Percentiles rank a stretch among this genome's conserved stretches.
phyloP scores from a whole-genome alignment of 257 asterid species.

The Marsdenia floribunda region DNA sequence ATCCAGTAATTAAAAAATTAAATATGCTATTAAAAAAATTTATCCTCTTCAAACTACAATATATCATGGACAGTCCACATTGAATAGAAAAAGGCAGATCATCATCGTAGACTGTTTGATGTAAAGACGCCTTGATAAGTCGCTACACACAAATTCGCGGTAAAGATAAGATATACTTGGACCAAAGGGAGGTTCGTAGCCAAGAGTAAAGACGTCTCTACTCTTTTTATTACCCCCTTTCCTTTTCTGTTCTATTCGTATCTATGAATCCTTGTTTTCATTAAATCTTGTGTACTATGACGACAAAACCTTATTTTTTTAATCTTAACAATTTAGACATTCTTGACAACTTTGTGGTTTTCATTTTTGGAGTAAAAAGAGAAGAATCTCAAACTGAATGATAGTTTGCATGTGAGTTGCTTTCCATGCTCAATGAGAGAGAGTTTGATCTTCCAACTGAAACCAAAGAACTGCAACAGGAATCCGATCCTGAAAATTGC shows the following conservation, averaged over 20 bases:
- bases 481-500: conserved; percentile 16
- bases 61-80: neutral
- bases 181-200: too few species aligned
- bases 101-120: neutral
- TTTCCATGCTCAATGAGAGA: conserved; percentile 19
- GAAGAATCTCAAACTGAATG: conserved; percentile 23
- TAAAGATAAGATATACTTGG: too few species aligned
- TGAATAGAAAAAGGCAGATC: neutral
- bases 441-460: conserved; percentile 22
- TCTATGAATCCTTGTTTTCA: too few species aligned
- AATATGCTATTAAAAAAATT: neutral
- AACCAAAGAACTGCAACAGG: conserved; percentile 2
- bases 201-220: too few species aligned
- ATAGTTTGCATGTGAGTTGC: conserved; percentile 12
- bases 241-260: too few species aligned
- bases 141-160: neutral
- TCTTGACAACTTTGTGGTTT: too few species aligned
- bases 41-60: neutral
- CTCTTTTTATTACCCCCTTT: too few species aligned
- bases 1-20: neutral
- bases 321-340: too few species aligned
- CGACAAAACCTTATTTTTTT: too few species aligned
- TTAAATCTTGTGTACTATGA: too few species aligned
- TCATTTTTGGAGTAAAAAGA: conserved; percentile 3
- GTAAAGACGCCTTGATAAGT: neutral